Percentiles rank a stretch among this genome's conserved stretches.
These are phyloP conservation scores for Penicillium sp. DNA, from an alignment of 2,329 filamentous ascomycete species.

Conservation along the genomic window DNA sequence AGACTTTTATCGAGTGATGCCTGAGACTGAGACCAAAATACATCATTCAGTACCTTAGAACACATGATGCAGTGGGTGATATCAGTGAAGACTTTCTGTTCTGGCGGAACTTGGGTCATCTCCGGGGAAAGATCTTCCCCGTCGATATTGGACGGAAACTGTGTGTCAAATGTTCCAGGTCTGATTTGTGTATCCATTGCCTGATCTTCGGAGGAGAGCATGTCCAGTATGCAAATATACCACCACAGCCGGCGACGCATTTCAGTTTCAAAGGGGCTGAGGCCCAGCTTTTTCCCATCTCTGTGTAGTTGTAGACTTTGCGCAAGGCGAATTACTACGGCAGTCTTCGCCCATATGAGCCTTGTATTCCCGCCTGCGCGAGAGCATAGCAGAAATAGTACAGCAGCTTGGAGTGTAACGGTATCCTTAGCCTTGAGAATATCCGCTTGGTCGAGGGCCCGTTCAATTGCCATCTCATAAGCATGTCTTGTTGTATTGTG, in stretches of 20 bases:
- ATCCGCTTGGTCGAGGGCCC: conserved; percentile 17
- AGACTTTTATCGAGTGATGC: background rate
- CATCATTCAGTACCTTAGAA: conserved; percentile 18
- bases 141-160: conserved; percentile 30
- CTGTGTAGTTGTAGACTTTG: conserved; percentile 13
- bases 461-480: conserved; percentile 12
- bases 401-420: conserved; percentile 21
- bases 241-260: conserved; percentile 36
- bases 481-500: conserved; percentile 6
- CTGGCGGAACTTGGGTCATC: conserved; percentile 14
- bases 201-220: conserved; percentile 33
- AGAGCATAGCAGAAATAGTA: conserved; percentile 21
- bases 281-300: conserved; percentile 8
- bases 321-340: conserved; percentile 15
- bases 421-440: conserved; percentile 17
- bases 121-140: conserved; percentile 24
- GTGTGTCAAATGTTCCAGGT: conserved; percentile 27
- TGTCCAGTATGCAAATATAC: conserved; percentile 34
- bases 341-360: conserved; percentile 15
- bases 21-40: conserved; percentile 12
- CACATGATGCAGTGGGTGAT: conserved; percentile 30
- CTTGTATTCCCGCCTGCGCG: conserved; percentile 11
- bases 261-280: conserved; percentile 26
- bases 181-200: conserved; percentile 31
- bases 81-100: conserved; percentile 23